Conservation (phyloP, 352 stramenopile genomes). For the Blastocystis sp. region DNA sequence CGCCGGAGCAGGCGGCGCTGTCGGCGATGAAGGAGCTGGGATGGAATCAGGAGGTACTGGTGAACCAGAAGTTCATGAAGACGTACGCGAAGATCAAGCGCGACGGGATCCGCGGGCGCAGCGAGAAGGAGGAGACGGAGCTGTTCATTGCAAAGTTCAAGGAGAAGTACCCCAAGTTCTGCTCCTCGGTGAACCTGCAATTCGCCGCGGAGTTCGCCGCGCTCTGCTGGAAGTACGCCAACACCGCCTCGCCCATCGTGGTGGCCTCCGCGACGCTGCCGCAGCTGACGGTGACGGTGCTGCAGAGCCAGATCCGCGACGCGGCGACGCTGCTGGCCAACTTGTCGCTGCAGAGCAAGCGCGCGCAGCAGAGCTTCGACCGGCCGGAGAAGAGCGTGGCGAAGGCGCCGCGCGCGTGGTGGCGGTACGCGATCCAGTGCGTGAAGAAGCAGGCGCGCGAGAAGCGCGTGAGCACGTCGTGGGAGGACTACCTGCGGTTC, state of each 20-base stretch:
- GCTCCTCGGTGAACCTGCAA: slow-evolving; percentile 25
- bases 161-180: slow-evolving; percentile 51
- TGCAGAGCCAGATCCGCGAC: slow-evolving; percentile 46
- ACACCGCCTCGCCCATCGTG: slow-evolving; percentile 55
- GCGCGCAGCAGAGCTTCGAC: slow-evolving; percentile 20
- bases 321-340: slow-evolving; percentile 7
- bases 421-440: slow-evolving; percentile 38
- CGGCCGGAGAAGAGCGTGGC: slow-evolving; percentile 19
- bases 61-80: slow-evolving; percentile 66
- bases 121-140: slow-evolving; percentile 33
- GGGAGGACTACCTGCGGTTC: slow-evolving; percentile 62
- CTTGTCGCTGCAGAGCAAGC: slow-evolving; percentile 31
- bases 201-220: slow-evolving; percentile 5
- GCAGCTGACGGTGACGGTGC: slow-evolving; percentile 31
- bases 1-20: slow-evolving; percentile 22
- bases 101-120: slow-evolving; percentile 48
- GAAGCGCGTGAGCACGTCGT: slow-evolving; percentile 23
- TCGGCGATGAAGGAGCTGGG: slow-evolving; percentile 25
- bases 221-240: slow-evolving; percentile 34
- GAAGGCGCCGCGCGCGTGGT: slow-evolving; percentile 50
- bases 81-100: slow-evolving; percentile 37
- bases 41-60: slow-evolving; percentile 32
- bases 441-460: slow-evolving; percentile 40
- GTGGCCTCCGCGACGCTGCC: neutral
- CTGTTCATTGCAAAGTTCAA: slow-evolving; percentile 69